Evolutionary conservation across 2,329 filamentous ascomycete genomes (phyloP).

Genomic region (Aspergillus sp.): DNA sequence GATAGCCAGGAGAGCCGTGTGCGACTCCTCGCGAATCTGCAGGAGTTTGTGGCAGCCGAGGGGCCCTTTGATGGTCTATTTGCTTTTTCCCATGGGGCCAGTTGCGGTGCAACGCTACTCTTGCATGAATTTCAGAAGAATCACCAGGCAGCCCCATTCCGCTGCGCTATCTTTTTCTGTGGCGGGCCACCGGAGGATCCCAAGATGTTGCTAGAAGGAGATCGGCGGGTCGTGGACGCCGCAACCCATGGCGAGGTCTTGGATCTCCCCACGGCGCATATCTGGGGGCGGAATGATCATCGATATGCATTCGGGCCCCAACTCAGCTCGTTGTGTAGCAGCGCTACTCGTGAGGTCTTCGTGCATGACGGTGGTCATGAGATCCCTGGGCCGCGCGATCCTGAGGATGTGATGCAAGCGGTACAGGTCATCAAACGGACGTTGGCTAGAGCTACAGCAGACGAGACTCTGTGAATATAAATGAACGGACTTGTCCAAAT

Average conservation of each 20-base stretch:
- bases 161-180: not conserved
- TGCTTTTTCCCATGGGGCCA: no score
- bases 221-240: not conserved
- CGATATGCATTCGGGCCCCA: not conserved
- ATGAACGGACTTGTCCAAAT: no score
- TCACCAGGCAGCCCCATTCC: not conserved
- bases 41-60: no score
- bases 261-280: not conserved
- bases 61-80: no score
- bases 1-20: no score
- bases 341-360: not conserved
- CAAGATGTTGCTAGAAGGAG: not conserved
- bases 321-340: not conserved
- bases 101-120: not conserved
- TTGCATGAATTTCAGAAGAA: not conserved
- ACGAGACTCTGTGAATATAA: not conserved
- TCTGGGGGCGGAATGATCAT: not conserved
- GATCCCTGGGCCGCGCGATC: not conserved
- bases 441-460: not conserved
- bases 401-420: not conserved
- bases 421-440: not conserved
- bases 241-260: not conserved
- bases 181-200: not conserved
- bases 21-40: no score
- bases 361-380: not conserved